Conservation (phyloP, 495 filamentous ascomycete genomes). For the Penicillium pulvis region DNA sequence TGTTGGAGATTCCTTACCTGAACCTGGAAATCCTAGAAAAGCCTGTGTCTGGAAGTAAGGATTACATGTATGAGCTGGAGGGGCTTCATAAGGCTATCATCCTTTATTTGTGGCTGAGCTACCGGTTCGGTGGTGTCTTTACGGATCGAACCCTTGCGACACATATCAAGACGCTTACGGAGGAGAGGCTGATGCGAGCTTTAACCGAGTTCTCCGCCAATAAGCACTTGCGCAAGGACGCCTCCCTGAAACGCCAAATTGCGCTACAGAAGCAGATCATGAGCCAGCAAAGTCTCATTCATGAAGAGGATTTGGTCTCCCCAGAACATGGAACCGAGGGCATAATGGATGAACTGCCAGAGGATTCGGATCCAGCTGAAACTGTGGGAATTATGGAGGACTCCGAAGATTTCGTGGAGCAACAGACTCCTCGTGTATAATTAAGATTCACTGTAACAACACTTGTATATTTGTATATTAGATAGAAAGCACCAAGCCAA, state of each 20-base stretch:
- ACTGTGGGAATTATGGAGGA: not conserved
- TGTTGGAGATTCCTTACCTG: slow-evolving; percentile 64
- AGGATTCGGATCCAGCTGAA: not conserved
- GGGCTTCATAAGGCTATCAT: slow-evolving; percentile 77
- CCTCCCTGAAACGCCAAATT: slow-evolving; percentile 46
- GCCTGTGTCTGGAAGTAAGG: slow-evolving; percentile 40
- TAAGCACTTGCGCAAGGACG: slow-evolving; percentile 45
- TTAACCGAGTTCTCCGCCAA: slow-evolving; percentile 60
- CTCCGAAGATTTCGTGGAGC: not conserved
- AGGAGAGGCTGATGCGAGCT: slow-evolving; percentile 71
- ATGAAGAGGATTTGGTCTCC: not conserved
- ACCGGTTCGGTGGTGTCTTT: slow-evolving; percentile 74
- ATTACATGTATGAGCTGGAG: slow-evolving; percentile 69
- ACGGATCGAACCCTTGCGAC: slow-evolving; percentile 72
- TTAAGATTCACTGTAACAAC: not conserved
- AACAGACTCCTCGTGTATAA: slow-evolving; percentile 1
- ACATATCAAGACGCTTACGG: slow-evolving; percentile 77
- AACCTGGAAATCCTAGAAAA: slow-evolving; percentile 69
- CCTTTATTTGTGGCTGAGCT: slow-evolving; percentile 85
- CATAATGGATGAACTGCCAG: not conserved
- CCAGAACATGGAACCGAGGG: not conserved
- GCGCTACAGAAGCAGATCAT: slow-evolving; percentile 43
- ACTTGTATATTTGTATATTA: slow-evolving; percentile 6
- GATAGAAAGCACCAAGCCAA: not conserved
- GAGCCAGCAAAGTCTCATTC: slow-evolving; percentile 1